Evolutionary conservation across 495 filamentous ascomycete species (phyloP), one percentile per base, ranked within the genome.

Genomic region (Trichoderma asperelloides): DNA sequence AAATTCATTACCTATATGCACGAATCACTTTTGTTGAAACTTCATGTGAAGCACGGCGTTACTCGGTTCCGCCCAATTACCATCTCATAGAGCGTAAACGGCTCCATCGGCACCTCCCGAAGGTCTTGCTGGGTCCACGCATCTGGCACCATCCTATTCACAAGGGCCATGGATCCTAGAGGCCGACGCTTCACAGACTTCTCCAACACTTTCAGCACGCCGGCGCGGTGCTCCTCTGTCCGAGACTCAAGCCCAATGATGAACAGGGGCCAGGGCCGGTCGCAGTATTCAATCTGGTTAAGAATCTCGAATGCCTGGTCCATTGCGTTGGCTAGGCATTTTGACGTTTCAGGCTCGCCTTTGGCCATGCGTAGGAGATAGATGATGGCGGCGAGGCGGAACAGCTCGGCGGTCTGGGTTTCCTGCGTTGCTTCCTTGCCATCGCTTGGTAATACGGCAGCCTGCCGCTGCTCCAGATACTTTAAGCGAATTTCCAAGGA

Each of bases 321-420:
- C 4, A 72, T 15, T 2, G 68, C 65, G 1, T 65, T 27, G 3
- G 27, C 27, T 8, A 69, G 68, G 2, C 21, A n/a, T 7, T 62
- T 28, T n/a, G 63, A 30, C 21, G 23, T 55, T 12, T 39, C 62
- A 0, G 67, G 67, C 11, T 49, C 49, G 27, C 65, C 57, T 21
- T 60, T 55, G 3, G 67, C 71, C 62, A 67, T 64, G 63, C 71
- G 71, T 33, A 63, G 37, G 8, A 72, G 67, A 62, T 72, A 72
- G 47, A 72, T 68, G 45, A 65, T 39, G 5, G 67, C 62, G 0
- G 71, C 65, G 7, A 69, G 65, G 47, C 71, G 66, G 41, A 67
- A 72, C 11, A 72, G 43, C 23, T 69, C 69, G 41, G 71, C 71
- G 27, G 51, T 16, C 2, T 40, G 39, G n/a, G 55, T 40, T 28